These are phyloP conservation scores for Neoscytalidium dimidiatum DNA, from an alignment of 2,329 filamentous ascomycete genomes.

Conservation along the genomic window DNA sequence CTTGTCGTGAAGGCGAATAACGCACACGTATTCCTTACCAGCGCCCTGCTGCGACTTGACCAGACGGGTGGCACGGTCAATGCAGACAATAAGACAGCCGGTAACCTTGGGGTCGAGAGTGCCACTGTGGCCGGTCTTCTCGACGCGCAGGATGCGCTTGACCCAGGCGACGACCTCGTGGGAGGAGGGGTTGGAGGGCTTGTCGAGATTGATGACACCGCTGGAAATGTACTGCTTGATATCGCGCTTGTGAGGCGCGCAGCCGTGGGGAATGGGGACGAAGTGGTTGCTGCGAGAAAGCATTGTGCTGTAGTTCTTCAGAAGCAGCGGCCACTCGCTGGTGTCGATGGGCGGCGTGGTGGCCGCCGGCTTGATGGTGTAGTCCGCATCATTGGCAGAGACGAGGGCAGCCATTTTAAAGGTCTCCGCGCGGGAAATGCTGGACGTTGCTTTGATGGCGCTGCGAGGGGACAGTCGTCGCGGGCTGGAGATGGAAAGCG, in stretches of 20 bases:
- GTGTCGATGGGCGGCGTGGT: constrained; percentile 74
- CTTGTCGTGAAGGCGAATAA: constrained; percentile 94
- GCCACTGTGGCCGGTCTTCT: constrained; percentile 98
- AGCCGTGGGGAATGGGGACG: constrained; percentile 92
- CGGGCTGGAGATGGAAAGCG: constrained; percentile 6
- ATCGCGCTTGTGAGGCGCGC: constrained; percentile 87
- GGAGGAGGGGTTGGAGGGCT: constrained; percentile 94
- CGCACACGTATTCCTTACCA: constrained; percentile 98
- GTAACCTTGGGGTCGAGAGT: constrained; percentile 98
- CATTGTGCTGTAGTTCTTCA: constrained; percentile 96
- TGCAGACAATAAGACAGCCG: constrained; percentile 89
- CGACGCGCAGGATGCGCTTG: constrained; percentile 91
- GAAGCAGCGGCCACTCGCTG: constrained; percentile 86
- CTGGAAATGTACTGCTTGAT: constrained; percentile 96
- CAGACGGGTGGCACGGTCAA: constrained; percentile 93
- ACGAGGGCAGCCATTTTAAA: constrained; percentile 21
- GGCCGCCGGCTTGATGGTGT: constrained; percentile 90
- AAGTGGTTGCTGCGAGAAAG: constrained; percentile 94
- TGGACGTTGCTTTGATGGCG: constrained; percentile 19
- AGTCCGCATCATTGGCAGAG: constrained; percentile 63
- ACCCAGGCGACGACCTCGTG: constrained; percentile 99
- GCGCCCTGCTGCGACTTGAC: constrained; percentile 99
- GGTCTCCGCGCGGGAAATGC: constrained; percentile 16
- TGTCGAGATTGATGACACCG: constrained; percentile 97
- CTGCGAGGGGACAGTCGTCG: constrained; percentile 8